phyloP scores from a whole-genome alignment of 2,329 filamentous ascomycete species.

The Trichoderma asperellum region DNA sequence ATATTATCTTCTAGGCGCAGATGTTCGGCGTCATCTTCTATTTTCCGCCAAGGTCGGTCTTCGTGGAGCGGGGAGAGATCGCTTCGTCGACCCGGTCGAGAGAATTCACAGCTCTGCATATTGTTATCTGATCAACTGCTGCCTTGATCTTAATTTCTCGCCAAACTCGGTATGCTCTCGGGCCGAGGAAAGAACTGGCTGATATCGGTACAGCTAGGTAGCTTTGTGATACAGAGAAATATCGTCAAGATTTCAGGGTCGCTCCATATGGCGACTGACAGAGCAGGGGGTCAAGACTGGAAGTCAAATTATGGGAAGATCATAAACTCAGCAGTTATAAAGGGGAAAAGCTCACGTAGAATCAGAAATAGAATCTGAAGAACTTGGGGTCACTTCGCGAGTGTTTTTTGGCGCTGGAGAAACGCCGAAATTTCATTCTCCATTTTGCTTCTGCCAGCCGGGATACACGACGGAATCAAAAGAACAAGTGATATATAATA shows the following conservation, averaged over 20 bases:
- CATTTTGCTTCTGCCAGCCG: not conserved
- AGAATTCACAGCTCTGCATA: not conserved
- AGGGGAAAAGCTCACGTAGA: not conserved
- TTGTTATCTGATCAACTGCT: not conserved
- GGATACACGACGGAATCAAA: not conserved
- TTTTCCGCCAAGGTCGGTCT: not conserved
- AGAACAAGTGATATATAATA: no score
- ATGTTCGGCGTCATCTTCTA: no score
- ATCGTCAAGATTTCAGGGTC: not conserved
- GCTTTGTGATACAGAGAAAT: not conserved
- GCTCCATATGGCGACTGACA: not conserved
- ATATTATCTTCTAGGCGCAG: no score
- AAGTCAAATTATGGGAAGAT: not conserved
- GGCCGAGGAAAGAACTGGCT: not conserved
- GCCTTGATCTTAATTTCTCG: not conserved
- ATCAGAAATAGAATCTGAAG: not conserved
- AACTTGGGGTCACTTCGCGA: not conserved
- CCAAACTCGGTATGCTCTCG: not conserved
- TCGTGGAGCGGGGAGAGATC: not conserved
- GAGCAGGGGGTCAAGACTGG: not conserved
- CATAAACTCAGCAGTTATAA: not conserved
- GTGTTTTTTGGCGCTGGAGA: not conserved
- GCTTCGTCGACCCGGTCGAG: not conserved
- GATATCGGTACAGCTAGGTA: not conserved
- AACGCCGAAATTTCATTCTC: not conserved